Percentiles rank a stretch among this genome's conserved stretches.
phyloP scores from a whole-genome alignment of 345 rosid species.

The Populus alba region DNA sequence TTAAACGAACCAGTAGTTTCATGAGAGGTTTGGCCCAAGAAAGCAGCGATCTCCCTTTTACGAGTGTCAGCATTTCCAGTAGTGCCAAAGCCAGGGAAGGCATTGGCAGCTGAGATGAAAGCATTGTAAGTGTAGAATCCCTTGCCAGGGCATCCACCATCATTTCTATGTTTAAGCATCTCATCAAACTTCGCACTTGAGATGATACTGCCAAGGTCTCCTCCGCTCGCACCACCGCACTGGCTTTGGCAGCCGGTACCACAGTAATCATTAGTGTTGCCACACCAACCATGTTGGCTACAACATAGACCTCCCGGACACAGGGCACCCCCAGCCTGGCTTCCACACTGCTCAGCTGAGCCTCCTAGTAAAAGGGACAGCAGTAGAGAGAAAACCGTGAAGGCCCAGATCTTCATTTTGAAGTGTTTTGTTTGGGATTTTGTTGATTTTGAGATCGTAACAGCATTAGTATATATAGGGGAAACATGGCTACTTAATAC shows the following conservation, averaged over 20 bases:
- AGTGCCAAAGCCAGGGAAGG: conserved; percentile 16
- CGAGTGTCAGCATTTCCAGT: conserved; percentile 11
- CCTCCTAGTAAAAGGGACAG: neutral
- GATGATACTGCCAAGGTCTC: conserved; percentile 7
- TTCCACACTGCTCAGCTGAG: conserved; percentile 20
- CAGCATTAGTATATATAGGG: neutral
- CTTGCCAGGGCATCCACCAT: conserved; percentile 9
- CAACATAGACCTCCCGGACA: conserved; percentile 21
- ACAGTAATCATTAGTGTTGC: conserved; percentile 3
- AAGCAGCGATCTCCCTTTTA: conserved; percentile 23
- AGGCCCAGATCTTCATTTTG: neutral
- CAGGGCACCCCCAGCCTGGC: conserved; percentile 17
- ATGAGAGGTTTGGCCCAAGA: conserved; percentile 25
- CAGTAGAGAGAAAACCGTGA: neutral
- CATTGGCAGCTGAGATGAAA: conserved; percentile 18
- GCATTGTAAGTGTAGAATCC: conserved; percentile 22
- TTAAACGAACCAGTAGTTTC: conserved; percentile 21
- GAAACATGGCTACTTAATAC: neutral
- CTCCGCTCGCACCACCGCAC: conserved; percentile 7
- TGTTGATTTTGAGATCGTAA: neutral
- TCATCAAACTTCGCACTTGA: neutral
- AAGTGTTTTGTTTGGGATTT: neutral
- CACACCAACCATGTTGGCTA: conserved; percentile 22
- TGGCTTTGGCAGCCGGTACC: conserved; percentile 17
- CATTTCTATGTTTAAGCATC: conserved; percentile 20